Conservation (phyloP, 1,284 basidiomycete species). For the Grifola frondosa region DNA sequence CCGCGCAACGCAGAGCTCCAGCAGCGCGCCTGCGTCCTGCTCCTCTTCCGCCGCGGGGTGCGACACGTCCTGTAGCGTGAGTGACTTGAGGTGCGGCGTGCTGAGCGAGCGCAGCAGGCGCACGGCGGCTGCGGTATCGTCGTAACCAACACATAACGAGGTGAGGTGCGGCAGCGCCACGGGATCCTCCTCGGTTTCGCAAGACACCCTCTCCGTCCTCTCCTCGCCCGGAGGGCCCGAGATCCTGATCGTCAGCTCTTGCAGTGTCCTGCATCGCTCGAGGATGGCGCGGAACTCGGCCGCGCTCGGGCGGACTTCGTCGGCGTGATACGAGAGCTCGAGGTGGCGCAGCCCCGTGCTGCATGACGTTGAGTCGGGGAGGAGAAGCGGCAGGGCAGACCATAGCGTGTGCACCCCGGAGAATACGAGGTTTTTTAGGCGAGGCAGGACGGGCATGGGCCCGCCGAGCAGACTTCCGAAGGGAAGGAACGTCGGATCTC, state of each 20-base stretch:
- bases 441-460: conserved; percentile 15
- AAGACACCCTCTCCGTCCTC: no score
- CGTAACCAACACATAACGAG: conserved; percentile 18
- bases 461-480: conserved; percentile 24
- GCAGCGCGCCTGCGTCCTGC: conserved; percentile 15
- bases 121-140: conserved; percentile 13
- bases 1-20: conserved; percentile 4
- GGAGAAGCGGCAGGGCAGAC: conserved; percentile 17
- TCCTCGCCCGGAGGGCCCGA: conserved; percentile 16
- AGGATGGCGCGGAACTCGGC: conserved; percentile 14
- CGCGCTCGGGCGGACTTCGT: conserved; percentile 18
- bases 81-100: conserved; percentile 8
- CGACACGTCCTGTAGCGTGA: conserved; percentile 17
- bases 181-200: conserved; percentile 1
- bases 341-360: conserved; percentile 12
- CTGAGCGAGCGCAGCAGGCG: conserved; percentile 13
- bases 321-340: conserved; percentile 23
- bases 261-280: conserved; percentile 10
- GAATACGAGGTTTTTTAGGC: conserved; percentile 18
- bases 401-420: conserved; percentile 26
- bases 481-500: conserved; percentile 36
- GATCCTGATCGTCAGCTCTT: conserved; percentile 15
- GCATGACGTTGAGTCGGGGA: conserved; percentile 3
- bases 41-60: conserved; percentile 11
- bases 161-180: conserved; percentile 15